Percentiles rank a stretch among this genome's conserved stretches.
phyloP scores from a whole-genome alignment of 2,329 filamentous ascomycete genomes.

The Fusarium graminum region DNA sequence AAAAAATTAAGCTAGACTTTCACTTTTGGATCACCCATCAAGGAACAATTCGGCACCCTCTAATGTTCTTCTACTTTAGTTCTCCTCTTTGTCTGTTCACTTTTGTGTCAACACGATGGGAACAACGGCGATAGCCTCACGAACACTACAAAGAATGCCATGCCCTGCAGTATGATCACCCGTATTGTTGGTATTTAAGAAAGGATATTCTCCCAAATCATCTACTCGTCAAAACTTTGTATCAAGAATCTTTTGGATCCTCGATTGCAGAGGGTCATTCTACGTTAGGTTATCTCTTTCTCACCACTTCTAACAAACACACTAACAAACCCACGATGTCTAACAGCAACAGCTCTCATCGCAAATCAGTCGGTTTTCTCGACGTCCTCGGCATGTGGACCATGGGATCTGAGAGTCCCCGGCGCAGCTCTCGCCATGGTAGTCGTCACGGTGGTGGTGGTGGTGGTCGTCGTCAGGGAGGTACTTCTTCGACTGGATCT shows the following conservation, averaged over 20 bases:
- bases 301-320: constrained; percentile 1
- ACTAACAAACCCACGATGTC: constrained; percentile 12
- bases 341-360: background rate
- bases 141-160: constrained; percentile 1
- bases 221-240: background rate
- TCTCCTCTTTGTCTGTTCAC: constrained; percentile 16
- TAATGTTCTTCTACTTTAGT: background rate
- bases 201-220: too few relatives aligned
- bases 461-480: background rate
- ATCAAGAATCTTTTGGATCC: background rate
- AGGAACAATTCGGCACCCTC: background rate
- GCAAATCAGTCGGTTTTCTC: constrained; percentile 11
- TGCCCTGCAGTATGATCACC: background rate
- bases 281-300: background rate
- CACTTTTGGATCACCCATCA: background rate
- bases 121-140: background rate
- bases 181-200: background rate
- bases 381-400: constrained; percentile 27
- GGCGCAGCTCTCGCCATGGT: background rate
- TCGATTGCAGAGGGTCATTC: background rate
- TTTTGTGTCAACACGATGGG: background rate
- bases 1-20: too few relatives aligned
- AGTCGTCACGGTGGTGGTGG: background rate
- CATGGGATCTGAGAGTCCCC: constrained; percentile 1
- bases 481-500: background rate